Base-by-base conservation (phyloP, 139 green algal species). In the Eudorina sp. region DNA sequence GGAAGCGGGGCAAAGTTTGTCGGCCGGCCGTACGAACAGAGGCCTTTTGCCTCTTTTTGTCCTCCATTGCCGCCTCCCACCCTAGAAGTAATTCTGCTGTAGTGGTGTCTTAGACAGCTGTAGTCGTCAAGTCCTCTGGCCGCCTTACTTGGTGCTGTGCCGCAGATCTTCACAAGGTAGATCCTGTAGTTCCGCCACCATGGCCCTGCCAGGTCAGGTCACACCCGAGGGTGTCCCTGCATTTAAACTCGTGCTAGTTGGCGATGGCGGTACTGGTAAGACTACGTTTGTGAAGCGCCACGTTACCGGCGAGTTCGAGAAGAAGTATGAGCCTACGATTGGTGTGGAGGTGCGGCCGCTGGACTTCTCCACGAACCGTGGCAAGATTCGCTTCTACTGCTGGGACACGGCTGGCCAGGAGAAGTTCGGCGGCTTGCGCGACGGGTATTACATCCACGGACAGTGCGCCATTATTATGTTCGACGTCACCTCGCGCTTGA, bases 391-490 rank as follows among this genome's bases (percentile, higher is more conserved):
- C 46, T 99, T 99, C 95, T 99, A 98, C 92, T 99, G 98, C 96
- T 99, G 98, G 98, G 98, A 99, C 92, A 99, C 98, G 36, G 98
- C 98, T n/a, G 98, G 98, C 34, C 97, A 99, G 90, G 96, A 98
- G 90, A 99, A 98, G 95, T 99, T 99, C 92, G 98, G 98, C 58
- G 98, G 98, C 19, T 95, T 99, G 87, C 96, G 98, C 43, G 98
- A 99, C 91, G 98, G 98, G 11, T 99, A 99, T 91, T 99, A 99
- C 93, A 99, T 99, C 82, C 96, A 99, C 91, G 97, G 97, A 16
- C 97, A 99, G 92, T 99, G 98, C 92, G 98, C 98, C 27, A 99
- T 99, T 95, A 99, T 99, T 94, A 99, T 99, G 98, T 99, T 99
- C 94, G 98, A 99, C 91, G 98, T 99, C n/a, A 99, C 98, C 4